These are phyloP conservation scores for Nakazawaea siamensis DNA, from an alignment of 805 yeast species.

Conservation along the genomic window DNA sequence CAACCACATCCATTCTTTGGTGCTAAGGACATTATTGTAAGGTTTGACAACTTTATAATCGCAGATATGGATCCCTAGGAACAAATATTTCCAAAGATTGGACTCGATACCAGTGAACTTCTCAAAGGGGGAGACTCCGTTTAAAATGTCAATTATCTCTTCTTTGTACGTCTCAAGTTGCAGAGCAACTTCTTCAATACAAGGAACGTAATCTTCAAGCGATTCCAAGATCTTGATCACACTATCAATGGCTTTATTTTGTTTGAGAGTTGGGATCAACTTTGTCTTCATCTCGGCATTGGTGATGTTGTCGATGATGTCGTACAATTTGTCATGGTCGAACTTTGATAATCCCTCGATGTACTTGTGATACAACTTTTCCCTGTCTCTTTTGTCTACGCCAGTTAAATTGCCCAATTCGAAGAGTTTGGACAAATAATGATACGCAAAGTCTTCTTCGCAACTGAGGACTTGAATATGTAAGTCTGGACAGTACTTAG, in stretches of 20 bases:
- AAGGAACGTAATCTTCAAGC: slow-evolving; percentile 19
- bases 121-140: background rate
- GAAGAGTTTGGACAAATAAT: slow-evolving; percentile 27
- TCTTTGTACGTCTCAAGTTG: slow-evolving; percentile 13
- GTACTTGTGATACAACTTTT: slow-evolving; percentile 16
- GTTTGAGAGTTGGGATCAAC: slow-evolving; percentile 17
- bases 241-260: slow-evolving; percentile 20
- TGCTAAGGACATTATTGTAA: slow-evolving; percentile 14
- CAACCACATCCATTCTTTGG: slow-evolving; percentile 30
- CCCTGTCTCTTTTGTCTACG: slow-evolving; percentile 6
- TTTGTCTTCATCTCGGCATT: background rate
- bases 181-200: slow-evolving; percentile 20
- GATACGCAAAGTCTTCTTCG: slow-evolving; percentile 17
- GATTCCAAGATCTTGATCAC: slow-evolving; percentile 24
- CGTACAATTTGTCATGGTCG: slow-evolving; percentile 13
- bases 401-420: slow-evolving; percentile 13
- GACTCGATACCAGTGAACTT: slow-evolving; percentile 15
- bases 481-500: slow-evolving; percentile 27
- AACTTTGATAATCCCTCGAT: slow-evolving; percentile 19
- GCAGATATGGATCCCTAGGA: slow-evolving; percentile 25
- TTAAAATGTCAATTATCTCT: slow-evolving; percentile 16
- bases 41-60: slow-evolving; percentile 18
- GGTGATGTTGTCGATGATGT: slow-evolving; percentile 5
- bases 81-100: slow-evolving; percentile 26
- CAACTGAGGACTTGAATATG: slow-evolving; percentile 28